Evolutionary conservation across 129 eudicot species (phyloP), one percentile per base, ranked within the genome.

Genomic region (Chrysanthemum seticuspe): DNA sequence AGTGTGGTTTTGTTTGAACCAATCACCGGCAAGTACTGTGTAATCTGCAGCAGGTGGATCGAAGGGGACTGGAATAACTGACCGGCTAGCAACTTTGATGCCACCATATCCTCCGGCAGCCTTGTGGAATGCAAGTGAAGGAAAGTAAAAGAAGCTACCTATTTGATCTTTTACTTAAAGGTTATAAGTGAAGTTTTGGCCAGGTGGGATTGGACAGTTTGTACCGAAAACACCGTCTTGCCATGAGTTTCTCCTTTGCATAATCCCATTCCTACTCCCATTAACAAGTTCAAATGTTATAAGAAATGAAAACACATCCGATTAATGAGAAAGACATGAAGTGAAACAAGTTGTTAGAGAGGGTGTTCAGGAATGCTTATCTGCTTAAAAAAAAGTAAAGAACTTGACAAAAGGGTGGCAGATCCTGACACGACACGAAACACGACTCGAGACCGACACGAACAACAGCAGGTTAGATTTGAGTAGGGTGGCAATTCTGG

Each of bases 101-200:
- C 89, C 85, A 53, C 93, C 93, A 16, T 63, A 87, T 16, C 85
- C 93, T 58, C 92, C 92, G 10, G 89, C 92, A 62, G 92, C 89
- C 79, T 84, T 87, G 82, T 87, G 92, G 63, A 87, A 84, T 21
- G 82, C 93, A 14, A 87, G 85, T 9, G 93, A 85, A 45, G 93
- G 93, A 59, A 87, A 87, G 77, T 87, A 87, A 74, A 79, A 87
- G 80, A 65, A 87, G 78, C 93, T 87, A 36, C 93, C 93, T 10
- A 87, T 87, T 65, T 87, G 93, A 80, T 87, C 93, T 79, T 87
- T 87, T 12, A 87, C 87, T 71, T 87, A 89, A 51, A 87, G 87
- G 56, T 79, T 70, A 23, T 84, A 87, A 25, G 93, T 87, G 79
- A 84, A 87, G 80, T 87, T 87, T 6, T 71, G 74, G 51, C 89